phyloP scores from a whole-genome alignment of 148 eudicot species.

The Nyssa sinensis region DNA sequence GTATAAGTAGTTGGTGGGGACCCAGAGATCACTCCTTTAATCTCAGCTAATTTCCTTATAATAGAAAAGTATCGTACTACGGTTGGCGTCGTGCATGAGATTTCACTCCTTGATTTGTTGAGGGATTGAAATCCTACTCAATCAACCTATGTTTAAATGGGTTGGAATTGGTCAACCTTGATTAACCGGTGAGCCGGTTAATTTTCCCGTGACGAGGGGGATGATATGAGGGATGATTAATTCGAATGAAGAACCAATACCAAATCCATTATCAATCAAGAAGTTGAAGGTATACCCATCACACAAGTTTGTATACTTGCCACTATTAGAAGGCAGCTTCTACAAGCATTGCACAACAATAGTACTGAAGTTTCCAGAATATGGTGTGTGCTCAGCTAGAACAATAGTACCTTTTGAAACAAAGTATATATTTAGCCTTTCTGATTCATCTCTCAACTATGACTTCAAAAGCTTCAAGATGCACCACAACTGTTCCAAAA shows the following conservation, averaged over 20 bases:
- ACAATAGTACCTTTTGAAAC: slow-evolving; percentile 95
- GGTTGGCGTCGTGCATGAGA: no score
- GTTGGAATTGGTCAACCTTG: no score
- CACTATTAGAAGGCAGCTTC: slow-evolving; percentile 83
- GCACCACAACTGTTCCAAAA: not conserved
- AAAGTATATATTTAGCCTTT: slow-evolving; percentile 89
- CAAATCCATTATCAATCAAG: slow-evolving; percentile 83
- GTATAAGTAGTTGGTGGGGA: no score
- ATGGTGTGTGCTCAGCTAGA: slow-evolving; percentile 92
- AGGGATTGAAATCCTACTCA: no score
- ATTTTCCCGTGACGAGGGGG: no score
- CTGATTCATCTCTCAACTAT: slow-evolving; percentile 53
- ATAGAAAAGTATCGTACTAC: no score
- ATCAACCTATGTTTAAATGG: no score
- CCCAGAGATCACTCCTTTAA: no score
- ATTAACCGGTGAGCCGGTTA: no score
- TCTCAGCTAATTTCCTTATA: no score
- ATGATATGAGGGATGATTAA: no score
- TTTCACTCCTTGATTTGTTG: no score
- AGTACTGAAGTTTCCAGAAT: slow-evolving; percentile 95
- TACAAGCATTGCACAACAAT: slow-evolving; percentile 98
- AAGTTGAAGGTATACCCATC: slow-evolving; percentile 98
- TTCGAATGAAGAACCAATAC: slow-evolving; percentile 36
- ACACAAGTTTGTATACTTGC: slow-evolving; percentile 92
- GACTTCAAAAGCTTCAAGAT: slow-evolving; percentile 1